Percentiles rank a stretch among this genome's conserved stretches.
phyloP scores from a whole-genome alignment of 2,329 filamentous ascomycete genomes.

The Trichoderma afroharzianum region DNA sequence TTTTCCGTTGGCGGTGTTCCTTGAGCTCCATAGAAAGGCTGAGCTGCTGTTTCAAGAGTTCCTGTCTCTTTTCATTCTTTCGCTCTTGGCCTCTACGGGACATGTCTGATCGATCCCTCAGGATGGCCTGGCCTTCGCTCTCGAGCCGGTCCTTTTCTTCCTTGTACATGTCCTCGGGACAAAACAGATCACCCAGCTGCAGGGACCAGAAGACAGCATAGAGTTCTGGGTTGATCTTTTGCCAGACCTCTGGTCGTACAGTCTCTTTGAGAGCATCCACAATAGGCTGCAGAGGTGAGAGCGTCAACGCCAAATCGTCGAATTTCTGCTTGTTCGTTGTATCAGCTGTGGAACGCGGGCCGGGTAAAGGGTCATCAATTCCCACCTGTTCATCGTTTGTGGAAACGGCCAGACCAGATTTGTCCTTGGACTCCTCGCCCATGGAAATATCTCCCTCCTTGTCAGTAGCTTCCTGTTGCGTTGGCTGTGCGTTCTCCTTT shows the following conservation, averaged over 20 bases:
- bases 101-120: conserved; percentile 69
- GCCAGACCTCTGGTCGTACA: conserved; percentile 61
- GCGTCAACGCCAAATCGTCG: conserved; percentile 33
- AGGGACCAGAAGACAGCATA: conserved; percentile 92
- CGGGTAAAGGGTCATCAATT: conserved; percentile 14
- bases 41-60: conserved; percentile 64
- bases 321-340: conserved; percentile 29
- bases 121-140: conserved; percentile 63
- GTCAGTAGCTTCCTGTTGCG: conserved; percentile 36
- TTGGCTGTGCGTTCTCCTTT: conserved; percentile 27
- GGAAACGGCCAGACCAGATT: conserved; percentile 26
- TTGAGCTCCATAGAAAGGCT: conserved; percentile 71
- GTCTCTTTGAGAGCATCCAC: conserved; percentile 63
- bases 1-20: conserved; percentile 63
- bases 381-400: conserved; percentile 34
- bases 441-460: conserved; percentile 58
- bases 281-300: conserved; percentile 59
- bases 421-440: conserved; percentile 29
- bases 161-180: conserved; percentile 74
- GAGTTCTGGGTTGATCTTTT: conserved; percentile 72
- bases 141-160: conserved; percentile 68
- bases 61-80: conserved; percentile 61
- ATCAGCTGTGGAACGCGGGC: conserved; percentile 26
- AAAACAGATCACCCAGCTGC: conserved; percentile 74
- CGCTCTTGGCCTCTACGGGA: conserved; percentile 64